Base-by-base conservation (phyloP, 2,329 filamentous ascomycete species). In the Cryoendolithus antarcticus region DNA sequence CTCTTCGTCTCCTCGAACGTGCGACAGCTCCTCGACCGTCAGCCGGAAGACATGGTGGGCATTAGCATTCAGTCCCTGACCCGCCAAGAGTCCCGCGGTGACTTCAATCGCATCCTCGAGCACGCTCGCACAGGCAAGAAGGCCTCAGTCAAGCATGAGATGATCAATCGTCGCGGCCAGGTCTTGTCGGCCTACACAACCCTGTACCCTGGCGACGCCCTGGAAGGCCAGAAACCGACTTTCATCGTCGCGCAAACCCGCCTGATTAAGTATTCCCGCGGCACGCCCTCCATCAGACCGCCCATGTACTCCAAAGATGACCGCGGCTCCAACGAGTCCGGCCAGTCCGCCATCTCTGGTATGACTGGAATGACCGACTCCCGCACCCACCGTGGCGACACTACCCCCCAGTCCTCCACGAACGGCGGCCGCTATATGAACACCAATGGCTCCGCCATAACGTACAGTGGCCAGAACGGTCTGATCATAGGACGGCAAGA, bases 181-280 rank as follows among this genome's bases (percentile, higher is more conserved):
- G 79, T 85, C 2, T 65, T 95, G 9, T 85, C 91, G 52, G 86
- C 85, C 1, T 81, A 84, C 51, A 94, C 88, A 1, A 84, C 81
- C 1, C 65, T 96, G 4, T 93, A 93, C 56, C 85, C 89, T 0
- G 88, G 88, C 2, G 86, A 95, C 60, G 77, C 81, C 1, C 66
- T 65, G 1, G 79, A 82, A 52, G 84, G 83, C 1, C 72, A 77
- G 43, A 93, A 89, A 55, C 86, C 88, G 2, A 91, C 85, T 0
- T 95, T 95, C 58, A 61, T 95, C 9, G 75, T 95, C 15, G 86
- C 82, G 1, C 88, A 94, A 61, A 93, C 86, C 1, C 78, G 85
- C 51, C 66, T 95, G 2, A 63, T 88, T 36, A 93, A 86, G 52
- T 67, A 70, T 51, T 61, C 63, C 4, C 56, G 68, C 9, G 58